Conservation (phyloP, 2,329 filamentous ascomycete species). For the Sporothrix phasma region DNA sequence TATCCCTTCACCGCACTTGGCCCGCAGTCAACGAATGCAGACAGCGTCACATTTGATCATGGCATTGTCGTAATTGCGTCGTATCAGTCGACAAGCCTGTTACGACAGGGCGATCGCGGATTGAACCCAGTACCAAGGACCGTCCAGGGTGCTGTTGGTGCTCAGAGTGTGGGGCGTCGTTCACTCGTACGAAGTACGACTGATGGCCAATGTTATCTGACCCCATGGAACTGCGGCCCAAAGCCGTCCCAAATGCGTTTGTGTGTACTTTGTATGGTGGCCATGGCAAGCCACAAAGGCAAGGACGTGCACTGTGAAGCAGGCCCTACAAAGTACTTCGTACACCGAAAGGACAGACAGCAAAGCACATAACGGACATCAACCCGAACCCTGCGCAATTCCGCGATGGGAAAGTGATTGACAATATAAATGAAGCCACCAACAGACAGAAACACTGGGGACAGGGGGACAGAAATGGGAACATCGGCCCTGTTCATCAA, state of each 20-base stretch:
- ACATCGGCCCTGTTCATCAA: slow-evolving; percentile 4
- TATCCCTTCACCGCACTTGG: background rate
- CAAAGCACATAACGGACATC: background rate
- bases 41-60: background rate
- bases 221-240: too few species aligned
- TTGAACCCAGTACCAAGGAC: background rate
- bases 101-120: background rate
- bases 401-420: background rate
- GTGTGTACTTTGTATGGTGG: too few species aligned
- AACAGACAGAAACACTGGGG: background rate
- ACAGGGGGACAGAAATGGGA: background rate
- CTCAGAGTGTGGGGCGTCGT: too few species aligned
- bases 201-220: too few species aligned
- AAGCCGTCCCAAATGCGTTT: too few species aligned
- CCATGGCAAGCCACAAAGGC: too few species aligned
- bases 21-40: background rate
- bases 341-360: too few species aligned
- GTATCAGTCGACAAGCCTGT: too few species aligned
- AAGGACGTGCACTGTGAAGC: too few species aligned
- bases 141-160: background rate
- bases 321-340: too few species aligned
- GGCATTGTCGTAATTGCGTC: background rate
- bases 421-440: background rate
- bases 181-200: too few species aligned
- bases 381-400: background rate